Evolutionary conservation across 108 stramenopile species (phyloP), one percentile per base, ranked within the genome.

Genomic region (Conticribra guillardii): DNA sequence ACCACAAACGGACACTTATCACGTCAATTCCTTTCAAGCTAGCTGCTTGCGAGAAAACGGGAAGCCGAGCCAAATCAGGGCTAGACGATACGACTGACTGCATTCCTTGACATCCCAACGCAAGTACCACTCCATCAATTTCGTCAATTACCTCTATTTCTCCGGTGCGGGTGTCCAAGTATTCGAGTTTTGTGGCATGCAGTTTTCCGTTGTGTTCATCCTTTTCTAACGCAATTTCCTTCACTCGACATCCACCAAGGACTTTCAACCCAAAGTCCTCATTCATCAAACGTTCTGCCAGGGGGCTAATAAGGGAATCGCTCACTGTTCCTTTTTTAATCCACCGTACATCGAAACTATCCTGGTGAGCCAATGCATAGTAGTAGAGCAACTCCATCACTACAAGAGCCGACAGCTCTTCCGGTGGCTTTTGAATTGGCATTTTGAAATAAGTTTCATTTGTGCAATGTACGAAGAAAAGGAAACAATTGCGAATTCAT

Each of bases 311-410:
- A 24, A 97, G 73, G 8, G 89, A 88, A 51, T 94, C 87, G 16
- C 81, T 77, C 0, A 97, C 94, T 3, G 94, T 94, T 0, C 96
- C 96, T 26, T 88, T 93, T 53, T 88, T 88, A 23, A 95, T 93
- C 94, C 96, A 97, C 41, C 95, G 84, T 0, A 97, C 96, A 72
- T 97, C 96, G 79, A 97, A 97, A 30, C 81, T 81, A 62, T 95
- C 89, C 74, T 96, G 91, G 78, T 97, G 96, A n/a, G 95, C 96
- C 49, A 97, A 69, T 2, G 95, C 97, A 74, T 97, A 97, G 74
- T 91, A 97, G 76, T 97, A 97, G 48, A 97, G 52, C 41, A 97
- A 69, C 70, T 96, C 97, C 93, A 97, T 94, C 0, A 94, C 92
- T 11, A 97, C 97, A 26, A 94, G 71, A 0, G 97, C 97, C 57